These are phyloP conservation scores for Populus simonii DNA, from an alignment of 345 rosid species.

Conservation along the genomic window DNA sequence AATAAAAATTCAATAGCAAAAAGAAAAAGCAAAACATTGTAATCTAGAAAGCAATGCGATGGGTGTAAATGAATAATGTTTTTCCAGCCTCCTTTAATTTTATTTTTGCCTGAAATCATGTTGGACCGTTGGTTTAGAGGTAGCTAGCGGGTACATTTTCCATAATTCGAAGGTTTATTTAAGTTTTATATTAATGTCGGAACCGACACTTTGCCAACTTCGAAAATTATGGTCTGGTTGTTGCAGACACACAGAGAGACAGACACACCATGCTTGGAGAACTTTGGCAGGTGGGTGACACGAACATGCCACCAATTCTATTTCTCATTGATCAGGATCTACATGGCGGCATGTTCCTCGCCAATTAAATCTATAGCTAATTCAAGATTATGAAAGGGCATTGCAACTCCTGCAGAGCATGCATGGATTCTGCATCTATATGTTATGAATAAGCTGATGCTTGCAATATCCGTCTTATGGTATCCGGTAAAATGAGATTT, in stretches of 20 bases:
- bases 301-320: background rate
- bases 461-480: too few relatives aligned
- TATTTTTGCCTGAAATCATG: background rate
- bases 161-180: background rate
- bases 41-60: too few relatives aligned
- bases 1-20: too few relatives aligned
- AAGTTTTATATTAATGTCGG: background rate
- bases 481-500: too few relatives aligned
- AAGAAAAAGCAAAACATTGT: too few relatives aligned
- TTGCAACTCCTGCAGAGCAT: too few relatives aligned
- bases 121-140: background rate
- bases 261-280: background rate
- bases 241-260: too few relatives aligned
- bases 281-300: background rate
- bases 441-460: background rate
- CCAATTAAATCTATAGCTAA: background rate
- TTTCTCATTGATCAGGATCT: background rate
- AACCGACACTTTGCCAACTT: constrained; percentile 9
- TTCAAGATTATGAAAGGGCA: background rate
- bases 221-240: background rate
- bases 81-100: too few relatives aligned
- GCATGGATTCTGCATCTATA: too few relatives aligned
- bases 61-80: too few relatives aligned
- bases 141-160: background rate
- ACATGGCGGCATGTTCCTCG: too few relatives aligned